Evolutionary conservation across 1,284 basidiomycete genomes (phyloP).

Genomic region (Puccinia coronata): DNA sequence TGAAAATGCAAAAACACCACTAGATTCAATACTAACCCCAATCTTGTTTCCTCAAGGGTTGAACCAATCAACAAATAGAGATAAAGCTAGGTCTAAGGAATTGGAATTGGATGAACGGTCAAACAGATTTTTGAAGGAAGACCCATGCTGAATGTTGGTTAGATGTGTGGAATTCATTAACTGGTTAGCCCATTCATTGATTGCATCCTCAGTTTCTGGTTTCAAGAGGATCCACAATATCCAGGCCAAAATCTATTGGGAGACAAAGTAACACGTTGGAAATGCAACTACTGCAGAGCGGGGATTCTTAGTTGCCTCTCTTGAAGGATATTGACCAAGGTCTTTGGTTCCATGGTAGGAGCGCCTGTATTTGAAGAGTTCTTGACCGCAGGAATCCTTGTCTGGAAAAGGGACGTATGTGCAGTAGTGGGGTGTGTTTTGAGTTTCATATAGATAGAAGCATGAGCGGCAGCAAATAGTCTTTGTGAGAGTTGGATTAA

Average conservation of each 20-base stretch:
- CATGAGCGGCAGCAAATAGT: background rate
- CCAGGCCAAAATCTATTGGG: slow-evolving; percentile 1
- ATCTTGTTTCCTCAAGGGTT: slow-evolving; percentile 25
- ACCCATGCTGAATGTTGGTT: slow-evolving; percentile 2
- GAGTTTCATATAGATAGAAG: background rate
- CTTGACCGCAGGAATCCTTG: background rate
- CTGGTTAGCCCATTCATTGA: background rate
- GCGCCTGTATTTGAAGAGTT: too few relatives aligned
- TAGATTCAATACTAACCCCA: slow-evolving; percentile 10
- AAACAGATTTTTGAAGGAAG: background rate
- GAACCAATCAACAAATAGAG: slow-evolving; percentile 10
- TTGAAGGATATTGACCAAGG: background rate
- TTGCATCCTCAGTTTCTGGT: background rate
- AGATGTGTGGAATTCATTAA: background rate
- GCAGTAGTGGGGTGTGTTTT: background rate
- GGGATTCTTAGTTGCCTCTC: background rate
- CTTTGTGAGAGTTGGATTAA: background rate
- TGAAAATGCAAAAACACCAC: background rate
- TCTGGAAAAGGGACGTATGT: background rate
- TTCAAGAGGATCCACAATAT: background rate
- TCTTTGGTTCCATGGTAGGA: background rate
- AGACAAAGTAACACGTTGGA: background rate
- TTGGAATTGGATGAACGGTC: background rate
- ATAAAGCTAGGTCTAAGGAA: slow-evolving; percentile 7
- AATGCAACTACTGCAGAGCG: background rate